Conservation (phyloP, 2,329 filamentous ascomycete species). For the Mycosphaerella sp. region DNA sequence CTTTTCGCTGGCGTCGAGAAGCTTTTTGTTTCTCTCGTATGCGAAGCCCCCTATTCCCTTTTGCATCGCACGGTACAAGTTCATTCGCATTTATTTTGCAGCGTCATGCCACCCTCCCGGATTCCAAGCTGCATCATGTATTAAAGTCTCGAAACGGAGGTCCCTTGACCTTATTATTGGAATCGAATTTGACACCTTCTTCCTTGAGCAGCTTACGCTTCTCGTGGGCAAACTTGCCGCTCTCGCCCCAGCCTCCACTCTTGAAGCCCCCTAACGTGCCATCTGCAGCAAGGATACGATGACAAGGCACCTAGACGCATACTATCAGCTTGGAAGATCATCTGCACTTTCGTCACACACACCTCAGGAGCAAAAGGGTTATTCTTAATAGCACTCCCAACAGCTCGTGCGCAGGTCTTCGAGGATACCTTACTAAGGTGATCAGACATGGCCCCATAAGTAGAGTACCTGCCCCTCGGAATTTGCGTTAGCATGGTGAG, state of each 20-base stretch:
- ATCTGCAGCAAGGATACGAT: slow-evolving; percentile 35
- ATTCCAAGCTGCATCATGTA: too few relatives aligned
- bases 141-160: slow-evolving; percentile 34
- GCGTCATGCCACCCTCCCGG: neutral
- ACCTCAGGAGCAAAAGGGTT: slow-evolving; percentile 39
- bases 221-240: slow-evolving; percentile 39
- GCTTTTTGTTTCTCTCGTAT: too few relatives aligned
- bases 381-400: slow-evolving; percentile 39
- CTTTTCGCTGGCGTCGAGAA: too few relatives aligned
- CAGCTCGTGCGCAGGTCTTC: slow-evolving; percentile 36
- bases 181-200: slow-evolving; percentile 44
- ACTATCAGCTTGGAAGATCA: neutral
- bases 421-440: slow-evolving; percentile 28
- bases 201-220: slow-evolving; percentile 39
- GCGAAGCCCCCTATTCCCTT: too few relatives aligned
- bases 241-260: slow-evolving; percentile 43
- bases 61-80: too few relatives aligned
- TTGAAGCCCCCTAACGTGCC: slow-evolving; percentile 47
- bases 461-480: slow-evolving; percentile 33
- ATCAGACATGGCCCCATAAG: slow-evolving; percentile 35
- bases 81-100: too few relatives aligned
- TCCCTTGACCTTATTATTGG: slow-evolving; percentile 39
- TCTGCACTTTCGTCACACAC: neutral
- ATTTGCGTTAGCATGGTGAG: slow-evolving; percentile 34
- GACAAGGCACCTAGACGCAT: slow-evolving; percentile 35